phyloP scores from a whole-genome alignment of 345 rosid genomes.

The Rhizophora mangle region DNA sequence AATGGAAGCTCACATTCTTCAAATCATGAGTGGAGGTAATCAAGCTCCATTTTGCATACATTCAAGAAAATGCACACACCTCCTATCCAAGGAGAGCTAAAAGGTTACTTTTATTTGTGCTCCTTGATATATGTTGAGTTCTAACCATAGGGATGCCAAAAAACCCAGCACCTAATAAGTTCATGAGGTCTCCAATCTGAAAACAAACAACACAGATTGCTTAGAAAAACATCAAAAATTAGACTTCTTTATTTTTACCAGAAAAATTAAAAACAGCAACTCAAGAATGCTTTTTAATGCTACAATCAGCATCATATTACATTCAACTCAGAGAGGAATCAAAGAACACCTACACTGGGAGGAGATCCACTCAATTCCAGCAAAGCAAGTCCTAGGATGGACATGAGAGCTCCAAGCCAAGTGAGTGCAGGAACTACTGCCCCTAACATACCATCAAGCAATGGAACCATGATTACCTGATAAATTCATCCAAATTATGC shows the following conservation, averaged over 20 bases:
- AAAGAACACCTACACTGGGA: slow-evolving; percentile 38
- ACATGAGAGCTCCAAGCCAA: slow-evolving; percentile 62
- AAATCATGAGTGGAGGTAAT: slow-evolving; percentile 2
- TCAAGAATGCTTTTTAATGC: background rate
- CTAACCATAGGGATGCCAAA: slow-evolving; percentile 66
- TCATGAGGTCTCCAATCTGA: slow-evolving; percentile 63
- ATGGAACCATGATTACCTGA: slow-evolving; percentile 66
- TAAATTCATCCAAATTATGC: slow-evolving; percentile 20
- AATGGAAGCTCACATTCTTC: slow-evolving; percentile 16
- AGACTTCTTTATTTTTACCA: too few species aligned
- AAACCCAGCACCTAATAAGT: slow-evolving; percentile 58
- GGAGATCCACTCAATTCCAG: slow-evolving; percentile 66
- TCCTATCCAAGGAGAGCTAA: slow-evolving; percentile 54
- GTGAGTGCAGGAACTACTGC: slow-evolving; percentile 52
- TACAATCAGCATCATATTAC: background rate
- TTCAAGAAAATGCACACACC: slow-evolving; percentile 27
- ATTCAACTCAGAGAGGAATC: background rate
- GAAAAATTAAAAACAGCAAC: background rate
- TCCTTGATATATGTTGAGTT: slow-evolving; percentile 56
- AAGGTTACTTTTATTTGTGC: slow-evolving; percentile 41
- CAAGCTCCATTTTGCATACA: background rate
- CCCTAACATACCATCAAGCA: slow-evolving; percentile 72
- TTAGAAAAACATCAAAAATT: too few species aligned
- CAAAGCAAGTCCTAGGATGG: slow-evolving; percentile 53
- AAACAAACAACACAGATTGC: background rate